Percentiles rank a stretch among this genome's conserved stretches.
These are phyloP conservation scores for Mortierella sp. DNA, from an alignment of 371 early-diverging fungal species.

Conservation along the genomic window DNA sequence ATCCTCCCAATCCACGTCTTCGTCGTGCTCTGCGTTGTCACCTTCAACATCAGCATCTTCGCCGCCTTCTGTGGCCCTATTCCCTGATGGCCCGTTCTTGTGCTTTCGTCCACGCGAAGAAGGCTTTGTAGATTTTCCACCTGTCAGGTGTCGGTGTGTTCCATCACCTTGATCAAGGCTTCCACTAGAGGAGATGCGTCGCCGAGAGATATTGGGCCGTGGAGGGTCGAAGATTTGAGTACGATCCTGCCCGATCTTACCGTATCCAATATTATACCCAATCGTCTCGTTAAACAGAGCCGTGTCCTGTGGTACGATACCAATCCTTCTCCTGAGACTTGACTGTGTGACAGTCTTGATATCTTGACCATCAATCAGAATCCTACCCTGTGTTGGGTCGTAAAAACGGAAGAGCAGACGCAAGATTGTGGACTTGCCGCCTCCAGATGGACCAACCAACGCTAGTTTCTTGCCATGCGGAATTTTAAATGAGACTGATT, in stretches of 20 bases:
- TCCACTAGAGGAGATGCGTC: slow-evolving; percentile 10
- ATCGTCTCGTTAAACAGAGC: slow-evolving; percentile 89
- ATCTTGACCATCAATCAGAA: slow-evolving; percentile 92
- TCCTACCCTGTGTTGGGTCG: slow-evolving; percentile 82
- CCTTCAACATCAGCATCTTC: slow-evolving; percentile 68
- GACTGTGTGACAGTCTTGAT: slow-evolving; percentile 77
- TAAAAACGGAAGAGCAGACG: slow-evolving; percentile 94
- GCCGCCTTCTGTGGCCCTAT: slow-evolving; percentile 37
- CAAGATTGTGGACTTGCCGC: slow-evolving; percentile 92
- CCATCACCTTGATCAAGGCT: slow-evolving; percentile 15
- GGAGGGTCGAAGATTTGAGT: slow-evolving; percentile 47
- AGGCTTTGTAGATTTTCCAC: slow-evolving; percentile 15
- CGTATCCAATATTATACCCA: slow-evolving; percentile 86
- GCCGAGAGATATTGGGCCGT: not conserved
- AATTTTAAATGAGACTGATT: slow-evolving; percentile 86
- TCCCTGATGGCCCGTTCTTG: slow-evolving; percentile 10
- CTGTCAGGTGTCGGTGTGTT: slow-evolving; percentile 17
- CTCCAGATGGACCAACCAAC: slow-evolving; percentile 92
- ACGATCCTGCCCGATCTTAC: slow-evolving; percentile 55
- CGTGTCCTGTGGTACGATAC: slow-evolving; percentile 92
- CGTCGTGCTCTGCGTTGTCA: slow-evolving; percentile 39
- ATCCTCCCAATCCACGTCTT: slow-evolving; percentile 48
- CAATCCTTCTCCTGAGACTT: slow-evolving; percentile 79
- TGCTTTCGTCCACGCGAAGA: slow-evolving; percentile 18
- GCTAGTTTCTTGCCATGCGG: slow-evolving; percentile 87